A percentile compares a stretch with the other conserved stretches of the same genome.
These are phyloP conservation scores for Rhamnella rubrinervis DNA, from an alignment of 331 rosid genomes.

Conservation along the genomic window DNA sequence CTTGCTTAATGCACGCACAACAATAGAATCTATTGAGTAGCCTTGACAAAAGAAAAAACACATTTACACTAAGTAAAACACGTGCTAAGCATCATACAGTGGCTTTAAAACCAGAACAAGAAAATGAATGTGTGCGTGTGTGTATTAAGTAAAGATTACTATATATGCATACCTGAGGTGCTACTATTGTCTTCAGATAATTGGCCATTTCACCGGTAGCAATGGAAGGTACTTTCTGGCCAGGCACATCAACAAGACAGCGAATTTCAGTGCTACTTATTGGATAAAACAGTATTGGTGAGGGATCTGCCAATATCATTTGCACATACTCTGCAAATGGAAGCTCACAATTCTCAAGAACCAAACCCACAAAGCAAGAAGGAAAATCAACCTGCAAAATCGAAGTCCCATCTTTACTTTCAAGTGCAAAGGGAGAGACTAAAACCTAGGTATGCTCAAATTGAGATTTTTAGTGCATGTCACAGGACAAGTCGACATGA, in stretches of 20 bases:
- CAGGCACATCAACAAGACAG: slow-evolving; percentile 26
- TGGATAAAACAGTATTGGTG: slow-evolving; percentile 24
- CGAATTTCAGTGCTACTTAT: slow-evolving; percentile 27
- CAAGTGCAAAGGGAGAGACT: too few relatives aligned
- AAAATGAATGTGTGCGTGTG: too few relatives aligned
- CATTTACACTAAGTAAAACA: too few relatives aligned
- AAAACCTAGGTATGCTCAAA: too few relatives aligned
- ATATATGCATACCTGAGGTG: slow-evolving; percentile 21
- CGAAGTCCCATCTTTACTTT: too few relatives aligned
- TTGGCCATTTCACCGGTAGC: slow-evolving; percentile 23
- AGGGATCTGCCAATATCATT: slow-evolving; percentile 22
- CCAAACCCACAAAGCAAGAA: slow-evolving; percentile 28
- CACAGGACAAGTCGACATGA: too few relatives aligned
- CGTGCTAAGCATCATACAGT: too few relatives aligned
- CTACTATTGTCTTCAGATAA: slow-evolving; percentile 21
- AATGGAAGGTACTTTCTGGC: slow-evolving; percentile 24
- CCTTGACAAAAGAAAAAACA: too few relatives aligned
- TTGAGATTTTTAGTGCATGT: too few relatives aligned
- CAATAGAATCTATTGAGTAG: too few relatives aligned
- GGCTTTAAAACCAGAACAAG: too few relatives aligned
- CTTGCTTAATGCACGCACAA: too few relatives aligned
- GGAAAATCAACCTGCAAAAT: slow-evolving; percentile 17
- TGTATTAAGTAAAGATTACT: background rate
- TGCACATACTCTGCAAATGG: slow-evolving; percentile 23
- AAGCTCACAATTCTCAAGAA: slow-evolving; percentile 27